These are phyloP conservation scores for Penicillium turbatum DNA, from an alignment of 495 filamentous ascomycete species.

Conservation along the genomic window DNA sequence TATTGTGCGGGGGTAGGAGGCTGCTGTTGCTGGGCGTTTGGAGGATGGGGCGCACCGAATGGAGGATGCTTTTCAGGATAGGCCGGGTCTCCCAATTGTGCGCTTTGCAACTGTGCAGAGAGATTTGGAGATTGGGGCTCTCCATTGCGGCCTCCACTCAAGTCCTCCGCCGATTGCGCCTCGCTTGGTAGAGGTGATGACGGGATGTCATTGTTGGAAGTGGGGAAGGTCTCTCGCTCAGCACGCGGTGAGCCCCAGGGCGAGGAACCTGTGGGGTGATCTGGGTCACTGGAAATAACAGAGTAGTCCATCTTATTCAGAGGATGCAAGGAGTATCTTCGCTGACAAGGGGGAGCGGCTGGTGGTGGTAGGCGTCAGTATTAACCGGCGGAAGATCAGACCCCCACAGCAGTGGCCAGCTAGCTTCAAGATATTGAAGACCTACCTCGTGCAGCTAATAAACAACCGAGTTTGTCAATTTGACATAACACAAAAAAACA, in stretches of 20 bases:
- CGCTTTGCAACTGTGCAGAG: conserved; percentile 42
- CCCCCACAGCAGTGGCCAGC: conserved; percentile 24
- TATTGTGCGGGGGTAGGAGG: conserved; percentile 47
- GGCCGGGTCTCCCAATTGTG: conserved; percentile 39
- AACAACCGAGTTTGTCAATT: background rate
- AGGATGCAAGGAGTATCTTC: conserved; percentile 21
- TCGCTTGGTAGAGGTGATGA: conserved; percentile 50
- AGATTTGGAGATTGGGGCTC: conserved; percentile 34
- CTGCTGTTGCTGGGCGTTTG: conserved; percentile 43
- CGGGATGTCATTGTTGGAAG: conserved; percentile 48
- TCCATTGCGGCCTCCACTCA: conserved; percentile 18
- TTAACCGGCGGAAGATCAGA: conserved; percentile 20
- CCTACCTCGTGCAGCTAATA: conserved; percentile 15
- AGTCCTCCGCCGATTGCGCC: conserved; percentile 41
- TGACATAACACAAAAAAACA: conserved; percentile 10
- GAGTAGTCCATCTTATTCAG: conserved; percentile 73
- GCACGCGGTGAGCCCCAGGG: conserved; percentile 79
- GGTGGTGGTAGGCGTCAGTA: conserved; percentile 26
- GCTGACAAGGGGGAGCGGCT: conserved; percentile 23
- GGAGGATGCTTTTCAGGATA: conserved; percentile 34
- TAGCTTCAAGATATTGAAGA: conserved; percentile 11
- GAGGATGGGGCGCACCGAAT: conserved; percentile 37
- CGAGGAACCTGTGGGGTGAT: conserved; percentile 63
- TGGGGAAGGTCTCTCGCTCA: conserved; percentile 52
- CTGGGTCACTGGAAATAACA: conserved; percentile 66